Conservation (phyloP, 495 filamentous ascomycete genomes). For the Lasiosphaeria ovina region DNA sequence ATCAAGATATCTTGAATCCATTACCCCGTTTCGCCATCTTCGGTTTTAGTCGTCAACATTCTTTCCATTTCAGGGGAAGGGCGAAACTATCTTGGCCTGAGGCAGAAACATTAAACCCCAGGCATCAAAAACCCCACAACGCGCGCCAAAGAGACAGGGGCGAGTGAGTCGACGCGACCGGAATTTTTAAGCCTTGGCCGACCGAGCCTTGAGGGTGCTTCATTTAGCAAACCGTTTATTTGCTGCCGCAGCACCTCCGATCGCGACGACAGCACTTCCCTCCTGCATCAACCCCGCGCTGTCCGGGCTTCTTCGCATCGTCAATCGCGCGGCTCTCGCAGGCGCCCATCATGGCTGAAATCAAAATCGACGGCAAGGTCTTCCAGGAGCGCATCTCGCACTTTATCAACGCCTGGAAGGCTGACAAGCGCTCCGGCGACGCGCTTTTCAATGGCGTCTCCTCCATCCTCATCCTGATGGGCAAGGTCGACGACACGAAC, state of each 20-base stretch:
- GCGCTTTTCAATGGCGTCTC: slow-evolving; percentile 77
- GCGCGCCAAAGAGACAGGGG: neutral
- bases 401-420: slow-evolving; percentile 89
- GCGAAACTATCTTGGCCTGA: neutral
- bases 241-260: slow-evolving; percentile 19
- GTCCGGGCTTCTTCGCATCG: slow-evolving; percentile 11
- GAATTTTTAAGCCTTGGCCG: slow-evolving; percentile 13
- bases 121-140: slow-evolving; percentile 6
- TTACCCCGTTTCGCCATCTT: no score
- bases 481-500: slow-evolving; percentile 79
- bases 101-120: slow-evolving; percentile 12
- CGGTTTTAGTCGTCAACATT: no score
- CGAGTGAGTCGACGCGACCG: slow-evolving; percentile 10
- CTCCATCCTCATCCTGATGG: slow-evolving; percentile 86
- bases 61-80: no score
- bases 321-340: slow-evolving; percentile 25
- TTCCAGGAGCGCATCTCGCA: slow-evolving; percentile 91
- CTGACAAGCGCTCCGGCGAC: slow-evolving; percentile 81
- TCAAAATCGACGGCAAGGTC: slow-evolving; percentile 85
- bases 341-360: slow-evolving; percentile 53
- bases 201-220: slow-evolving; percentile 10
- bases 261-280: slow-evolving; percentile 15
- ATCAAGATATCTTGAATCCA: no score
- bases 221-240: slow-evolving; percentile 6
- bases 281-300: slow-evolving; percentile 13